Evolutionary conservation across 768 basidiomycete species (phyloP).

Genomic region (Kwoniella mangroviensis): DNA sequence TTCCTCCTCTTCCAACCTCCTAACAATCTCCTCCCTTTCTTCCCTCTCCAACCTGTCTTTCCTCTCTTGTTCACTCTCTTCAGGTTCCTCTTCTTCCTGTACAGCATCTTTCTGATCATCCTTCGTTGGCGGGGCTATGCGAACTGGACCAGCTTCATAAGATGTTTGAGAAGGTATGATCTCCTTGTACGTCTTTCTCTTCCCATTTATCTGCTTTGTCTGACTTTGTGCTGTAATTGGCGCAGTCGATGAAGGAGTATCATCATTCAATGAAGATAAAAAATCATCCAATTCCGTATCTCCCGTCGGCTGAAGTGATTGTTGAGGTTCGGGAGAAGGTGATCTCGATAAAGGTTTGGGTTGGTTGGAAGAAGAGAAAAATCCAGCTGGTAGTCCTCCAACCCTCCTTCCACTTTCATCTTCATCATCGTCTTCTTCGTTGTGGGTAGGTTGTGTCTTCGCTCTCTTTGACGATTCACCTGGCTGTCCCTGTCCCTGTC

Average conservation of each 20-base stretch:
- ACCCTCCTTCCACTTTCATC: constrained; percentile 11
- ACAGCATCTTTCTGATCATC: constrained; percentile 39
- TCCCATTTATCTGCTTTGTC: not conserved
- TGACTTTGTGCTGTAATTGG: not conserved
- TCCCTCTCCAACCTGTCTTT: constrained; percentile 43
- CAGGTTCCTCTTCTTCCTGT: constrained; percentile 38
- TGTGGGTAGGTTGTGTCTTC: not conserved
- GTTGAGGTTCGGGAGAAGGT: constrained; percentile 2
- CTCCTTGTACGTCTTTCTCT: constrained; percentile 42
- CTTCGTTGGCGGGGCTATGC: not conserved
- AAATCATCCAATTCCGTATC: constrained; percentile 53
- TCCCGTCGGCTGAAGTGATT: constrained; percentile 32
- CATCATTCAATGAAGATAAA: constrained; percentile 38
- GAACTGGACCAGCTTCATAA: constrained; percentile 52
- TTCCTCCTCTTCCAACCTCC: constrained; percentile 53
- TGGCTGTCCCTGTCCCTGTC: not conserved
- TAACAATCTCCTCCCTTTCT: constrained; percentile 56
- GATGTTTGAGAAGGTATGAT: constrained; percentile 42
- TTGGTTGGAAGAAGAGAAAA: constrained; percentile 25
- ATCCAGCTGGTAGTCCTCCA: constrained; percentile 26
- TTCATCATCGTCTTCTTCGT: constrained; percentile 11
- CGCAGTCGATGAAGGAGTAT: constrained; percentile 3
- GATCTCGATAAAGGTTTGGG: constrained; percentile 5
- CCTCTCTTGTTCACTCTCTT: constrained; percentile 50
- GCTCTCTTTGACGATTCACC: constrained; percentile 22